Evolutionary conservation across 495 filamentous ascomycete genomes (phyloP).

Genomic region (Podospora didyma): DNA sequence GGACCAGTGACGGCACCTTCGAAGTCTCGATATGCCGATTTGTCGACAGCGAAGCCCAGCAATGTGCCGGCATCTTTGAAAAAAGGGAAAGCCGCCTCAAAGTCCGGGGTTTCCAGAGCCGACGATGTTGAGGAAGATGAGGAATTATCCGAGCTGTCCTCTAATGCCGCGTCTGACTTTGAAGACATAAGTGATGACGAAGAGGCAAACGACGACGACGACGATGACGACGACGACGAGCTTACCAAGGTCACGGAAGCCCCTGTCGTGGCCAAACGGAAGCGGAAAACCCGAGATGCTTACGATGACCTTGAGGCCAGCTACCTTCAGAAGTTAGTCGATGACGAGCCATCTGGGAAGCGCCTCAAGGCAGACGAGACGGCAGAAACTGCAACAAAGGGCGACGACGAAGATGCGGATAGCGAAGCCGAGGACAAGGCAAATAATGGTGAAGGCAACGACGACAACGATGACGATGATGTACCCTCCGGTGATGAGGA

Average conservation of each 20-base stretch:
- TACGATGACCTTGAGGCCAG: slow-evolving; percentile 75
- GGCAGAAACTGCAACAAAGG: slow-evolving; percentile 6
- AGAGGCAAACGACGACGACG: slow-evolving; percentile 27
- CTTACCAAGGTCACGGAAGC: slow-evolving; percentile 26
- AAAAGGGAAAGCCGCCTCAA: slow-evolving; percentile 8
- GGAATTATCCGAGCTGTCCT: slow-evolving; percentile 23
- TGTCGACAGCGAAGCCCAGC: slow-evolving; percentile 25
- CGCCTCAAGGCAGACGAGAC: slow-evolving; percentile 41
- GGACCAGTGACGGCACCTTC: slow-evolving; percentile 62
- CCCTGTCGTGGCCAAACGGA: slow-evolving; percentile 49
- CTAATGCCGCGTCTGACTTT: slow-evolving; percentile 24
- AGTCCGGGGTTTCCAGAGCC: slow-evolving; percentile 30
- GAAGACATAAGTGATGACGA: slow-evolving; percentile 6
- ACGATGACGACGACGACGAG: slow-evolving; percentile 32
- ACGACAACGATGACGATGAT: slow-evolving; percentile 16
- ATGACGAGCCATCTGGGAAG: slow-evolving; percentile 43
- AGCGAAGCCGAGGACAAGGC: slow-evolving; percentile 14
- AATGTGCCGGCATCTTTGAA: slow-evolving; percentile 7
- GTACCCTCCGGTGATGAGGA: not conserved
- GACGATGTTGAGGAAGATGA: slow-evolving; percentile 33
- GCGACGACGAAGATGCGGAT: slow-evolving; percentile 16
- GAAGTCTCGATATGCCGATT: slow-evolving; percentile 43
- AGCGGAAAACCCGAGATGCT: slow-evolving; percentile 69
- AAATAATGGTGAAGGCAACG: slow-evolving; percentile 23
- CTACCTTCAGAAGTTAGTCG: slow-evolving; percentile 71